A percentile compares a stretch with the other conserved stretches of the same genome.
These are phyloP conservation scores for Bothriochloa decipiens DNA, from an alignment of 176 grass and related monocot genomes.

Conservation along the genomic window DNA sequence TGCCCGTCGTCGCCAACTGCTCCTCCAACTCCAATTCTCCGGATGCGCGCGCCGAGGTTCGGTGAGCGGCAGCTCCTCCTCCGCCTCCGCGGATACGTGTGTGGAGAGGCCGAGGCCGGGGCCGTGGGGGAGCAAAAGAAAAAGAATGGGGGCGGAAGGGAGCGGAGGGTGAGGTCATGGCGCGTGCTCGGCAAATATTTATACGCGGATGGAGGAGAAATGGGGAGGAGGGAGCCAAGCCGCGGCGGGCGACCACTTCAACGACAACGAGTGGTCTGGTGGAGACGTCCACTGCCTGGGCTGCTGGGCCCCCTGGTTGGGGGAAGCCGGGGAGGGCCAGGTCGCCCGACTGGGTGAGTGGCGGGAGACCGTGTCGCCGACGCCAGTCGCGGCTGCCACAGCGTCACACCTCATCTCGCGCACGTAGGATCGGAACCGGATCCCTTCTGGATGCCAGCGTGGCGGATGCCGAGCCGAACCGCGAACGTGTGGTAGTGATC, in stretches of 20 bases:
- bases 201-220: background rate
- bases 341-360: background rate
- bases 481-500: constrained; percentile 4
- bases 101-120: background rate
- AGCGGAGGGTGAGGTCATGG: constrained; percentile 34
- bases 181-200: constrained; percentile 36
- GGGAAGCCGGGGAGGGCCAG: background rate
- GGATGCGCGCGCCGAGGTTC: background rate
- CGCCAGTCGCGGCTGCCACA: constrained; percentile 42
- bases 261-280: constrained; percentile 17
- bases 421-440: background rate
- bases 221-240: background rate
- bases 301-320: background rate
- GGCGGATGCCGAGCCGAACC: background rate
- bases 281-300: background rate
- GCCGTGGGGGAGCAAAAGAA: background rate
- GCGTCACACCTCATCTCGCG: too few species aligned
- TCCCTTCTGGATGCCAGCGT: constrained; percentile 40
- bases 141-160: background rate
- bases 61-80: background rate
- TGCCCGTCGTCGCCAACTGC: background rate
- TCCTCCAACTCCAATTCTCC: background rate
- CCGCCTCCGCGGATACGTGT: background rate
- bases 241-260: constrained; percentile 41
- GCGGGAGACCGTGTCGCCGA: constrained; percentile 56